A percentile compares a stretch with the other conserved stretches of the same genome.
These are phyloP conservation scores for Coniochaeta hoffmannii DNA, from an alignment of 2,329 filamentous ascomycete species.

Conservation along the genomic window DNA sequence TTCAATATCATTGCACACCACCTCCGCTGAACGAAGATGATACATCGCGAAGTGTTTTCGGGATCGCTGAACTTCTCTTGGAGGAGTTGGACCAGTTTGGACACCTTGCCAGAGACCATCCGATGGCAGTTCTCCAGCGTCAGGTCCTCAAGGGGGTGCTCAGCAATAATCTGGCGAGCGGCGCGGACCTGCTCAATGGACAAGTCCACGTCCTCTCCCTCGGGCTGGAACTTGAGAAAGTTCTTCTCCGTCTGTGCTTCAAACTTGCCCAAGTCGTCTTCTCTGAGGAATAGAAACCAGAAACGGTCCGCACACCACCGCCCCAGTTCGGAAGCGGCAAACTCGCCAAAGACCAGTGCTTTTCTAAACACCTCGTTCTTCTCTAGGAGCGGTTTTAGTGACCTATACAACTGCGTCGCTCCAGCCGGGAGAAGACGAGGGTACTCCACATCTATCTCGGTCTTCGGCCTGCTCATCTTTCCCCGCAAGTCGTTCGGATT, in stretches of 20 bases:
- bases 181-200: conserved; percentile 50
- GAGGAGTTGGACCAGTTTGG: conserved; percentile 54
- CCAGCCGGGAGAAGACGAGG: conserved; percentile 38
- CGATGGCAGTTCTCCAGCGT: conserved; percentile 29
- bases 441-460: conserved; percentile 52
- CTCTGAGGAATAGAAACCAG: conserved; percentile 64
- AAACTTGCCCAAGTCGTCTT: conserved; percentile 54
- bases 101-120: conserved; percentile 62
- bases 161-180: conserved; percentile 44
- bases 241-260: conserved; percentile 41
- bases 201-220: conserved; percentile 35
- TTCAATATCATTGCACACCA: conserved; percentile 69
- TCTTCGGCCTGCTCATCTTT: conserved; percentile 49
- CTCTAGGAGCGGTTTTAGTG: conserved; percentile 39
- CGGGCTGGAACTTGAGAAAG: conserved; percentile 8
- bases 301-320: conserved; percentile 78
- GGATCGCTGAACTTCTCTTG: conserved; percentile 52
- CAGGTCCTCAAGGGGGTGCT: background rate
- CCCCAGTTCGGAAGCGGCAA: conserved; percentile 62
- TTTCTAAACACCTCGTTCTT: conserved; percentile 40
- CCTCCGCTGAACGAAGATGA: conserved; percentile 78
- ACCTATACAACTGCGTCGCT: conserved; percentile 57
- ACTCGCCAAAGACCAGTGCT: conserved; percentile 51
- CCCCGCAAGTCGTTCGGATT: conserved; percentile 49
- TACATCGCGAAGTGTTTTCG: conserved; percentile 55